Base-by-base conservation (phyloP, 169 alveolate species). In the Eimeria falciformis region DNA sequence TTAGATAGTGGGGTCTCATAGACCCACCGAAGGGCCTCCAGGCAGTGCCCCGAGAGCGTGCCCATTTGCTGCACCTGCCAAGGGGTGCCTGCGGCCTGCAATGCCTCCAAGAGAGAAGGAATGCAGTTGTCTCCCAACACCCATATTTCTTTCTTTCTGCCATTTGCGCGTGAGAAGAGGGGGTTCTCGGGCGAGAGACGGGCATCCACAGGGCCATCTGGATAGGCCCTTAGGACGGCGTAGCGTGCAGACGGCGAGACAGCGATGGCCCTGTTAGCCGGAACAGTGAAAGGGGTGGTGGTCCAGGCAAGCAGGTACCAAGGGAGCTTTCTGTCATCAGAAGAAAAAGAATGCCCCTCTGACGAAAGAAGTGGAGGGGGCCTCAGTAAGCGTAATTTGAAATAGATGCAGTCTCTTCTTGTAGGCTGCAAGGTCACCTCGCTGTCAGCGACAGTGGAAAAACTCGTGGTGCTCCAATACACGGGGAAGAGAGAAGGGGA, bases 251-350 rank as follows among this genome's bases (percentile, higher is more conserved):
- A n/a, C 29, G 91, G 66, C 86, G 94, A 50, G 53, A 95, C 87
- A 25, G 94, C 94, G 55, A 94, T 66, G 11, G 96, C 97, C 27
- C 95, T 85, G 86, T 95, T 96, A 5, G 96, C 97, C 11, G 96
- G 96, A 45, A 96, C 66, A 11, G 97, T 96, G 94, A 95, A 96
- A 12, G 96, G 96, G 40, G 93, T 83, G 47, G 96, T 95, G 11
- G 97, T 95, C 96, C 96, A 96, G 37, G 95, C 90, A 45, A 94
- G 94, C 55, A 96, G 55, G 73, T 43, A 81, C 89, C 89, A 81
- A 9, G 89, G 89, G 56, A 18, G 23, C 1, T 12, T 45, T 37
- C 21, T 81, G 5, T 2, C 58, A 2, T 1, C 33, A 40, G 53
- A 21, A 17, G 33, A 18, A 25, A 56, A 43, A 53, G 29, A 14